These are phyloP conservation scores for Physocladia obscura DNA, from an alignment of 192 early-diverging fungal species.

Conservation along the genomic window DNA sequence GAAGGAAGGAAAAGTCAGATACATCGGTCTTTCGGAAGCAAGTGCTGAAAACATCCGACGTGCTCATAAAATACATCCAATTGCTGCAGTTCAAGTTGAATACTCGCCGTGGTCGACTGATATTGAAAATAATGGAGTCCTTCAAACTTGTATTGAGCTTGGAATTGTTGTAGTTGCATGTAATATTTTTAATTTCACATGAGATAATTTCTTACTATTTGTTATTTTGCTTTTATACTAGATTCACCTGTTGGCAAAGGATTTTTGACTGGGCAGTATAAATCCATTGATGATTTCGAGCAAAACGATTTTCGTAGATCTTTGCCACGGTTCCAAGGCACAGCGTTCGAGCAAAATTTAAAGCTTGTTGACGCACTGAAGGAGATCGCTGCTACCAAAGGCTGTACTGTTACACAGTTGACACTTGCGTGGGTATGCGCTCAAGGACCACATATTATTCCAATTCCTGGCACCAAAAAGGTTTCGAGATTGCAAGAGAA, in stretches of 20 bases:
- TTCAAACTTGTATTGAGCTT: constrained; percentile 68
- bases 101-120: constrained; percentile 52
- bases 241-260: constrained; percentile 72
- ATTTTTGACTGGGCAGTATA: constrained; percentile 61
- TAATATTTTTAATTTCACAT: neutral
- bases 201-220: neutral
- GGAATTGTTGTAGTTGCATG: constrained; percentile 57
- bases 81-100: constrained; percentile 48
- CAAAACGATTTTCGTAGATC: constrained; percentile 48
- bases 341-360: constrained; percentile 55
- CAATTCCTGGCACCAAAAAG: constrained; percentile 61
- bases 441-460: constrained; percentile 41
- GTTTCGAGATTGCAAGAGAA: constrained; percentile 37
- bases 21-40: constrained; percentile 60
- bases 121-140: constrained; percentile 63
- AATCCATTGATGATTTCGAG: constrained; percentile 49
- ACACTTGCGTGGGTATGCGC: constrained; percentile 61
- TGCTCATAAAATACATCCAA: constrained; percentile 64
- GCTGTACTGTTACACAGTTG: constrained; percentile 48
- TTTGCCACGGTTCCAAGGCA: constrained; percentile 54
- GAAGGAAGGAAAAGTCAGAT: constrained; percentile 62
- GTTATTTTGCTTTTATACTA: constrained; percentile 9
- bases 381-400: constrained; percentile 46
- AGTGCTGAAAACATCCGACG: constrained; percentile 53
- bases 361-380: constrained; percentile 57